These are phyloP conservation scores for Tolypocladium endophyticum DNA, from an alignment of 2,329 filamentous ascomycete species.

Conservation along the genomic window DNA sequence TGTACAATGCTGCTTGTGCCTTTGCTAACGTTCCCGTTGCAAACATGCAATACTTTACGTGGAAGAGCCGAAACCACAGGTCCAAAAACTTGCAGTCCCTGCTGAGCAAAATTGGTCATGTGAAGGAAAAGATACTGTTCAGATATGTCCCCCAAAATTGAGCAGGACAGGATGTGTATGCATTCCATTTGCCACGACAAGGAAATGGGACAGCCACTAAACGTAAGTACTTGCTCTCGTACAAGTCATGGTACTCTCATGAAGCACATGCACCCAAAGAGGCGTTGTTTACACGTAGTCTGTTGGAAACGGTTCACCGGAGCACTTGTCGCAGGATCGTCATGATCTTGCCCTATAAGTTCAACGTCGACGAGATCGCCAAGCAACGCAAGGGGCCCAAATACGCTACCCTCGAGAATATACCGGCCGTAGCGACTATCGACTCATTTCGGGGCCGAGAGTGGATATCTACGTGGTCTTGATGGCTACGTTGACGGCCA, in stretches of 20 bases:
- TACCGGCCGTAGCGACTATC: slow-evolving; percentile 6
- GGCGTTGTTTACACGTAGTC: too few species aligned
- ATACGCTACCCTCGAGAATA: slow-evolving; percentile 3
- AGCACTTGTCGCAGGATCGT: too few species aligned
- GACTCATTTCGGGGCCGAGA: slow-evolving; percentile 13
- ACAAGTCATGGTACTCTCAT: too few species aligned
- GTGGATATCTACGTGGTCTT: slow-evolving; percentile 10
- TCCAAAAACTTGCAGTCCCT: neutral
- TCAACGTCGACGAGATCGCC: slow-evolving; percentile 6
- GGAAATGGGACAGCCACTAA: too few species aligned
- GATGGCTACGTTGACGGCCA: slow-evolving; percentile 5
- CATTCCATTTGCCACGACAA: too few species aligned
- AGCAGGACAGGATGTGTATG: too few species aligned
- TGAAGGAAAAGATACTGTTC: too few species aligned
- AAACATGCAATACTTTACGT: neutral
- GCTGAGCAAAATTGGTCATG: too few species aligned
- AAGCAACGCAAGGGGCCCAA: slow-evolving; percentile 1
- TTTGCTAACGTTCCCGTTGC: neutral
- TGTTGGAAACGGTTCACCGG: too few species aligned
- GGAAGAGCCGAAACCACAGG: neutral
- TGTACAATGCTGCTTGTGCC: neutral
- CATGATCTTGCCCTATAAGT: slow-evolving; percentile 8
- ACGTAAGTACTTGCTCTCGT: too few species aligned
- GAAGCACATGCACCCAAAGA: too few species aligned
- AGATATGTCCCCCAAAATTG: too few species aligned